A percentile compares a stretch with the other conserved stretches of the same genome.
These are phyloP conservation scores for Graphium sp. DNA, from an alignment of 2,329 filamentous ascomycete species.

Conservation along the genomic window DNA sequence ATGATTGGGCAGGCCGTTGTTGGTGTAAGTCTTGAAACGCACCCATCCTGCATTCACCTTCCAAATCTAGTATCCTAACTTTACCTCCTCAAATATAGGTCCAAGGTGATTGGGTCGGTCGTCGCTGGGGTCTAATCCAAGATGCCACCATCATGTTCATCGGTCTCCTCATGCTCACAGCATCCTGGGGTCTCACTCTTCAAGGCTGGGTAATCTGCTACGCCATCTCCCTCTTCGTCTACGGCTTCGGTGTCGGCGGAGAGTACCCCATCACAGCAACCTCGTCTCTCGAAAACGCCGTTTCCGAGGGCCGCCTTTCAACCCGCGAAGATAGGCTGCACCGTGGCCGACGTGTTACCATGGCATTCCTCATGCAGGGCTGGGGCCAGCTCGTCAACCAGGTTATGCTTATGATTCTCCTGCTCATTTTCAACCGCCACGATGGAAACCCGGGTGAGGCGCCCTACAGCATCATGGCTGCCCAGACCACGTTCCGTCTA, in stretches of 20 bases:
- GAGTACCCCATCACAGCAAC: slow-evolving; percentile 97
- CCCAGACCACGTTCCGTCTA: slow-evolving; percentile 82
- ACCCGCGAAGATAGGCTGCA: slow-evolving; percentile 88
- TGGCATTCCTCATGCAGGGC: slow-evolving; percentile 94
- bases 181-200: slow-evolving; percentile 71
- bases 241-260: slow-evolving; percentile 50
- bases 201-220: slow-evolving; percentile 98
- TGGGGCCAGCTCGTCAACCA: slow-evolving; percentile 97
- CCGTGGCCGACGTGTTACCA: slow-evolving; percentile 88
- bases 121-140: slow-evolving; percentile 90
- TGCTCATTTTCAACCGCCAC: slow-evolving; percentile 78
- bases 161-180: slow-evolving; percentile 80
- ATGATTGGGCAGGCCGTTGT: slow-evolving; percentile 86
- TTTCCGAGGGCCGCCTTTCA: slow-evolving; percentile 72
- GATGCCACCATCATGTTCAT: slow-evolving; percentile 88
- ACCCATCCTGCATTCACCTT: slow-evolving; percentile 3
- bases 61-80: slow-evolving; percentile 7
- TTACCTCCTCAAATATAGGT: slow-evolving; percentile 17
- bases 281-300: slow-evolving; percentile 81
- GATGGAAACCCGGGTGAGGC: slow-evolving; percentile 37
- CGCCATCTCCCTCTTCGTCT: slow-evolving; percentile 82
- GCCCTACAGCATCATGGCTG: slow-evolving; percentile 61
- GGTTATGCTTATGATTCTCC: slow-evolving; percentile 67
- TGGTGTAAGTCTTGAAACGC: slow-evolving; percentile 54
- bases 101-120: slow-evolving; percentile 67